Evolutionary conservation across 192 early-diverging fungal genomes (phyloP).

Genomic region (Piromyces finnis): DNA sequence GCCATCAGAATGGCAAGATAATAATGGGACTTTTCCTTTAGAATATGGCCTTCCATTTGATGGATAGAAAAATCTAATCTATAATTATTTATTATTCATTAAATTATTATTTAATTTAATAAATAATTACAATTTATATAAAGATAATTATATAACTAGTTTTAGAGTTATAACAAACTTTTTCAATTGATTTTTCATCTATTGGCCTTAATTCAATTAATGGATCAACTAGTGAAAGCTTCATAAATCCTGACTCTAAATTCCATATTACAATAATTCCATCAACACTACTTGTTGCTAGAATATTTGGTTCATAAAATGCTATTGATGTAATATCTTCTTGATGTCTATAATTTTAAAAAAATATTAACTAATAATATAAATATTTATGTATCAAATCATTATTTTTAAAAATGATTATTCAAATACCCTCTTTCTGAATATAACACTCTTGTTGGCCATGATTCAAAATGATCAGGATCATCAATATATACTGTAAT

Average conservation of each 20-base stretch:
- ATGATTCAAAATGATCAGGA: conserved; percentile 21
- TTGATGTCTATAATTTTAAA: conserved; percentile 5
- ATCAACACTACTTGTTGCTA: conserved; percentile 11
- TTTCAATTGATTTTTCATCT: conserved; percentile 4
- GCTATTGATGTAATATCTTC: conserved; percentile 31
- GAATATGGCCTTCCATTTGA: not conserved
- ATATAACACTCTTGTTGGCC: conserved; percentile 28
- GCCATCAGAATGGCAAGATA: conserved; percentile 16
- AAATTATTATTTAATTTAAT: no score
- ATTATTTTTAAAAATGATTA: no score
- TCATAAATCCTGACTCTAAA: conserved; percentile 4
- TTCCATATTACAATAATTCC: conserved; percentile 7
- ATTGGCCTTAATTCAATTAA: conserved; percentile 1
- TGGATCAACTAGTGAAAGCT: conserved; percentile 1
- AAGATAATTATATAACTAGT: no score
- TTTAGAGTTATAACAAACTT: no score
- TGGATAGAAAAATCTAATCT: not conserved
- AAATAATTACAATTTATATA: no score
- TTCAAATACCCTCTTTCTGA: conserved; percentile 12
- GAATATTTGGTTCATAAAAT: conserved; percentile 17
- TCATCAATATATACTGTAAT: conserved; percentile 38
- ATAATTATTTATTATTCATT: not conserved
- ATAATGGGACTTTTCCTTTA: conserved; percentile 1
- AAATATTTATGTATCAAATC: no score
- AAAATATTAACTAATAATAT: conserved; percentile 2